These are phyloP conservation scores for Trichoderma sp. DNA, from an alignment of 2,329 filamentous ascomycete genomes.

Conservation along the genomic window DNA sequence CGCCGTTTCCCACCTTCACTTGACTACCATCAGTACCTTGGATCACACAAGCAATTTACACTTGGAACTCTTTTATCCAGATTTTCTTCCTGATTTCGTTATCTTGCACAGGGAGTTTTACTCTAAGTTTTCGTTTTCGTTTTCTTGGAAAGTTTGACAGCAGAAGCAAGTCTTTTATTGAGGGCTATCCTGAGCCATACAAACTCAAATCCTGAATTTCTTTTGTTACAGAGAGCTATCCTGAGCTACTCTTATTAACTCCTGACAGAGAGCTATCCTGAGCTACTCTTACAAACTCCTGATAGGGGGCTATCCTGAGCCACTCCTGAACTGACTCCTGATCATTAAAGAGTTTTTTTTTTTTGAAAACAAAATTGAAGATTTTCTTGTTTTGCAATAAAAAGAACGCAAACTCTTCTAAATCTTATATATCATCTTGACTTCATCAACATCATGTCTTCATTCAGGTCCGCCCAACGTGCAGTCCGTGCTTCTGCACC, in stretches of 20 bases:
- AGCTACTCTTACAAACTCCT: slow-evolving; percentile 24
- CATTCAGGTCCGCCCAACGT: slow-evolving; percentile 20
- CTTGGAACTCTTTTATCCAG: neutral
- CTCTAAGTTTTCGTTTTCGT: neutral
- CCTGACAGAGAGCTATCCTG: slow-evolving; percentile 26
- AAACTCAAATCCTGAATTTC: slow-evolving; percentile 20
- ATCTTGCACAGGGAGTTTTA: neutral
- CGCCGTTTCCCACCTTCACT: neutral
- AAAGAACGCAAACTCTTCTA: slow-evolving; percentile 11
- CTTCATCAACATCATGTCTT: slow-evolving; percentile 19
- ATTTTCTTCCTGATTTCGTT: too few relatives aligned
- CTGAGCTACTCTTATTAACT: slow-evolving; percentile 22
- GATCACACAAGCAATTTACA: neutral
- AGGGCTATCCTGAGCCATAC: slow-evolving; percentile 25
- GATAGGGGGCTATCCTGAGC: slow-evolving; percentile 26
- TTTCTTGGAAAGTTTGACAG: neutral
- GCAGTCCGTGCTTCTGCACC: slow-evolving; percentile 23
- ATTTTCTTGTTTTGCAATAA: slow-evolving; percentile 2
- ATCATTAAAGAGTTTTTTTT: slow-evolving; percentile 15
- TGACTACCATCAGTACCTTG: neutral
- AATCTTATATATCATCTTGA: slow-evolving; percentile 6
- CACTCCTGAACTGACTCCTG: slow-evolving; percentile 23
- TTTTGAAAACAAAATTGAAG: slow-evolving; percentile 19
- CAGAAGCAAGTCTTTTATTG: slow-evolving; percentile 6
- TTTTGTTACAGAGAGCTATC: slow-evolving; percentile 22